Percentiles rank a stretch among this genome's conserved stretches.
Conservation (phyloP, 495 filamentous ascomycete species). For the Lophiotrema nucula region DNA sequence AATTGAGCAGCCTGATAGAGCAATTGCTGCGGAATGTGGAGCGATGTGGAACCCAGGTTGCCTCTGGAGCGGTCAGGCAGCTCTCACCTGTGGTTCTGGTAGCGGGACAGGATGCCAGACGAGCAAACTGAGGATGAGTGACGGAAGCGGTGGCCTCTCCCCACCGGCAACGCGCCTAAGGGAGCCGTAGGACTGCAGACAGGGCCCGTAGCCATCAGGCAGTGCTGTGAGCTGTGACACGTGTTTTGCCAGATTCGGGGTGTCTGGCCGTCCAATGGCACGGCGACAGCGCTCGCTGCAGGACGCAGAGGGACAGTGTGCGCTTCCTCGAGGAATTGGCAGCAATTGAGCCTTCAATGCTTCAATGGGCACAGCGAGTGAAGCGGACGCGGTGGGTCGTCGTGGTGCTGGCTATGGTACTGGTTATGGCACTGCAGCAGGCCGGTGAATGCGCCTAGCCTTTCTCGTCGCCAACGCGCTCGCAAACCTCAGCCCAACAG, state of each 20-base stretch:
- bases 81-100: background rate
- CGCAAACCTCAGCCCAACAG: conserved; percentile 20
- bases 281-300: conserved; percentile 10
- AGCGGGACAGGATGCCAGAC: background rate
- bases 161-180: background rate
- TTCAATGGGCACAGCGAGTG: too few species aligned
- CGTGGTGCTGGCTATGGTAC: too few species aligned
- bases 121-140: background rate
- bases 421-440: too few species aligned
- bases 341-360: conserved; percentile 14
- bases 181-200: background rate
- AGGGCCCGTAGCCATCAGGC: conserved; percentile 13
- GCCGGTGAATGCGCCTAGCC: background rate
- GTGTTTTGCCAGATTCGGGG: conserved; percentile 15
- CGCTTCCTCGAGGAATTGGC: background rate
- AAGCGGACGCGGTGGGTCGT: too few species aligned
- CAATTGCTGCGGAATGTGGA: conserved; percentile 23
- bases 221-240: conserved; percentile 19
- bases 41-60: conserved; percentile 22
- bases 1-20: too few species aligned
- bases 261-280: conserved; percentile 10
- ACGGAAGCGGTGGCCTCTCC: conserved; percentile 7
- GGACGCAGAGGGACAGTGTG: background rate
- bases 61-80: conserved; percentile 24
- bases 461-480: background rate